Percentiles rank a stretch among this genome's conserved stretches.
These are phyloP conservation scores for Epichloe gansuensis DNA, from an alignment of 2,329 filamentous ascomycete genomes.

Conservation along the genomic window DNA sequence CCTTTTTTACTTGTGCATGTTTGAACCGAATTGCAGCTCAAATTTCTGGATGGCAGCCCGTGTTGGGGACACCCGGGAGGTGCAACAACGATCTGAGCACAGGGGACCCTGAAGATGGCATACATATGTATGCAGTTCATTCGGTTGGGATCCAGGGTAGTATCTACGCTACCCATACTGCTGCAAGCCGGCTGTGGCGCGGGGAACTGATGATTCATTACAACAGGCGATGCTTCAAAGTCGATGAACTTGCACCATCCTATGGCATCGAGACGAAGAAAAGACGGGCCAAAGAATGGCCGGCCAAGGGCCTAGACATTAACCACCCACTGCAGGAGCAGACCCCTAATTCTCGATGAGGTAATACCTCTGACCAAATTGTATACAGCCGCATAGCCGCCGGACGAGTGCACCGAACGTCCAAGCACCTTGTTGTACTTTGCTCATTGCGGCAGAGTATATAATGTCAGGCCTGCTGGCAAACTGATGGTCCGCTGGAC, in stretches of 20 bases:
- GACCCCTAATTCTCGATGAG: constrained; percentile 1
- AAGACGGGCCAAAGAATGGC: neutral
- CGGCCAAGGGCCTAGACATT: neutral
- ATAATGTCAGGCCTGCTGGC: constrained; percentile 1
- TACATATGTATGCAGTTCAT: neutral
- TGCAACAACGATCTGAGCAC: neutral
- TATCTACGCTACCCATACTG: neutral
- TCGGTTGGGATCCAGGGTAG: neutral
- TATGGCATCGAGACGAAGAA: neutral
- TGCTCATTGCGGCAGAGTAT: neutral
- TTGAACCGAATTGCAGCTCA: neutral
- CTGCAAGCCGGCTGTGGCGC: neutral
- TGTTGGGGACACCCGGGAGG: constrained; percentile 1
- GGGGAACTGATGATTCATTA: neutral
- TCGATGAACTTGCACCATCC: neutral
- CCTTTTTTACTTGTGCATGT: neutral
- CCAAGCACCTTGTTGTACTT: neutral
- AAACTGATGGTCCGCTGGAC: neutral
- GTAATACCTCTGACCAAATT: neutral
- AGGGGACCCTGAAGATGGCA: neutral
- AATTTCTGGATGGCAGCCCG: neutral
- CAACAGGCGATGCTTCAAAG: neutral
- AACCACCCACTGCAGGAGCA: neutral
- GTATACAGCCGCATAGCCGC: neutral
- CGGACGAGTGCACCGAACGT: neutral